Evolutionary conservation across 2,329 filamentous ascomycete genomes (phyloP).

Genomic region (Pleurostoma richardsiae): DNA sequence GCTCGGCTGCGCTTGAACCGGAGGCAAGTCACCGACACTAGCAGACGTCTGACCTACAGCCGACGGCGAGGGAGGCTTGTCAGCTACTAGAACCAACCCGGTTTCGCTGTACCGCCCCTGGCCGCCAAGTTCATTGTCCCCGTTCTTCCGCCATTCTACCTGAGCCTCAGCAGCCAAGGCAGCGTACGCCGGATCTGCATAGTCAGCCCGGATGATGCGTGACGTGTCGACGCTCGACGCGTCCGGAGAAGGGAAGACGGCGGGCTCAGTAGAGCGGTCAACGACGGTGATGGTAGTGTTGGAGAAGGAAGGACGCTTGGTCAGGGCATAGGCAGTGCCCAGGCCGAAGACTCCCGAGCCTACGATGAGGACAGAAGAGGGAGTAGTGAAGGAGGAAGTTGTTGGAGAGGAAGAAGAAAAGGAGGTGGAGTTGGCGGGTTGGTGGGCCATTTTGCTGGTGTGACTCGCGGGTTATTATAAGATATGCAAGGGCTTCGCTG

Average conservation of each 20-base stretch:
- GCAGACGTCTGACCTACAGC: slow-evolving; percentile 1
- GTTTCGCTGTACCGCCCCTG: slow-evolving; percentile 65
- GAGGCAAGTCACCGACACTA: slow-evolving; percentile 12
- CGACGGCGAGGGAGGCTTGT: slow-evolving; percentile 22
- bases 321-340: slow-evolving; percentile 61
- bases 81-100: slow-evolving; percentile 61
- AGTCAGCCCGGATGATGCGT: slow-evolving; percentile 68
- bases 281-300: slow-evolving; percentile 53
- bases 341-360: slow-evolving; percentile 64
- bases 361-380: slow-evolving; percentile 58
- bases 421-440: not conserved
- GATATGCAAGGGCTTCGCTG: too few species aligned
- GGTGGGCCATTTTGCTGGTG: not conserved
- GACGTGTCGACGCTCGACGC: slow-evolving; percentile 58
- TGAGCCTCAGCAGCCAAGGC: slow-evolving; percentile 68
- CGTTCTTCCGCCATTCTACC: slow-evolving; percentile 59
- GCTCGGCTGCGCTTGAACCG: slow-evolving; percentile 19
- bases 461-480: too few species aligned
- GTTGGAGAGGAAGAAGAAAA: slow-evolving; percentile 8
- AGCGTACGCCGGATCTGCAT: slow-evolving; percentile 74
- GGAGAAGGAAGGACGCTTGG: slow-evolving; percentile 52
- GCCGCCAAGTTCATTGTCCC: slow-evolving; percentile 47
- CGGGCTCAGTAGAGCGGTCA: slow-evolving; percentile 38
- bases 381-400: slow-evolving; percentile 18
- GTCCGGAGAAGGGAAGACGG: slow-evolving; percentile 55